Evolutionary conservation across 2,329 filamentous ascomycete genomes (phyloP).

Genomic region (Aspergillus glaucus): DNA sequence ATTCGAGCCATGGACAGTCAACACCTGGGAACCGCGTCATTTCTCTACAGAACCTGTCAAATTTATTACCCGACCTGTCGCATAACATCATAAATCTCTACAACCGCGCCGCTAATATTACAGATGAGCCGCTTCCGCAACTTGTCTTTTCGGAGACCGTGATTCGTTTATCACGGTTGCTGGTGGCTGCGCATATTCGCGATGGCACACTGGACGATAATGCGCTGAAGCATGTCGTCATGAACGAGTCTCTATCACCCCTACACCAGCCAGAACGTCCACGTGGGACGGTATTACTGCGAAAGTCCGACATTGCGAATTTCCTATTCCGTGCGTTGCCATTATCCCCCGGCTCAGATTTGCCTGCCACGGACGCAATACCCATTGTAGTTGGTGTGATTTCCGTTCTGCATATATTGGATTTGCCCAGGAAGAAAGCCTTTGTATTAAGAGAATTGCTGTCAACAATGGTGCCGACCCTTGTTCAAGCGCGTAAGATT

Average conservation of each 20-base stretch:
- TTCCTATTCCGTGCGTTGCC: slow-evolving; percentile 67
- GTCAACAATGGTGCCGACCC: slow-evolving; percentile 70
- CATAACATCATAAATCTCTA: slow-evolving; percentile 54
- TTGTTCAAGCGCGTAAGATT: slow-evolving; percentile 84
- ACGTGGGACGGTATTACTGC: slow-evolving; percentile 39
- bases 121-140: slow-evolving; percentile 48
- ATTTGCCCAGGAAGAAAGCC: slow-evolving; percentile 81
- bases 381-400: slow-evolving; percentile 80
- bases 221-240: slow-evolving; percentile 56
- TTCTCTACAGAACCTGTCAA: slow-evolving; percentile 46
- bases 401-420: slow-evolving; percentile 72
- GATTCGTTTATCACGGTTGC: slow-evolving; percentile 49
- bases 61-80: slow-evolving; percentile 50
- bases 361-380: slow-evolving; percentile 69
- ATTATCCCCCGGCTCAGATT: slow-evolving; percentile 50
- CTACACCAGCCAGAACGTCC: slow-evolving; percentile 29
- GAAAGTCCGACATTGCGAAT: slow-evolving; percentile 57
- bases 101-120: slow-evolving; percentile 46
- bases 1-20: slow-evolving; percentile 36
- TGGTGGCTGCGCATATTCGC: slow-evolving; percentile 46
- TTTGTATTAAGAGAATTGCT: slow-evolving; percentile 84
- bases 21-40: slow-evolving; percentile 42
- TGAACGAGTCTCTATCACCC: slow-evolving; percentile 37
- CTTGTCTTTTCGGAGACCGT: slow-evolving; percentile 52
- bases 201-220: slow-evolving; percentile 47